phyloP scores from a whole-genome alignment of 208 protist genomes.

The Crithidia fasciculata region DNA sequence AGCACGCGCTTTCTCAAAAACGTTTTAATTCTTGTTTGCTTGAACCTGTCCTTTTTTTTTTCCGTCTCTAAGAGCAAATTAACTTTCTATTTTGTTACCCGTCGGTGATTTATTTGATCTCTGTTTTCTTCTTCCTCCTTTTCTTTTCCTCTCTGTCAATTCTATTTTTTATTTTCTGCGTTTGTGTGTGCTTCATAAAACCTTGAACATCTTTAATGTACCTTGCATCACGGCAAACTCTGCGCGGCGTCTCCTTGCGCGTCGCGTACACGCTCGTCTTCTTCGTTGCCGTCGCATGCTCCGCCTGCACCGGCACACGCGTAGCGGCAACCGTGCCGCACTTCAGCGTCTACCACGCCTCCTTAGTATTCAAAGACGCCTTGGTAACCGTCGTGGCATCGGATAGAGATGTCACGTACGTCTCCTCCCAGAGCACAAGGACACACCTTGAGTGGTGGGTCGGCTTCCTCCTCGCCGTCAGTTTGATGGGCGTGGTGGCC shows the following conservation, averaged over 20 bases:
- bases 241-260: not conserved
- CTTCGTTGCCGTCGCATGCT: not conserved
- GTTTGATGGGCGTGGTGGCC: not conserved
- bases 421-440: not conserved
- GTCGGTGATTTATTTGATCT: too few species aligned
- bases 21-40: too few species aligned
- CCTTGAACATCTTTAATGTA: not conserved
- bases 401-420: not conserved
- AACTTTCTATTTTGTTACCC: not conserved
- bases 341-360: too few species aligned
- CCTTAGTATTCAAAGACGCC: too few species aligned
- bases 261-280: not conserved
- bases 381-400: too few species aligned
- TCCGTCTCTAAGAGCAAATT: too few species aligned
- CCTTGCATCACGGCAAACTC: not conserved
- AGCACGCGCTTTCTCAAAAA: too few species aligned
- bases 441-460: not conserved
- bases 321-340: too few species aligned
- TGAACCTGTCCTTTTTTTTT: too few species aligned
- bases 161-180: slow-evolving; percentile 4
- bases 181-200: too few species aligned
- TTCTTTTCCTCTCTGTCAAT: slow-evolving; percentile 11
- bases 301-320: not conserved
- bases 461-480: slow-evolving; percentile 3
- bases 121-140: slow-evolving; percentile 10